Evolutionary conservation across 2,329 filamentous ascomycete species (phyloP), one percentile per base, ranked within the genome.

Genomic region (Talaromyces sp.): DNA sequence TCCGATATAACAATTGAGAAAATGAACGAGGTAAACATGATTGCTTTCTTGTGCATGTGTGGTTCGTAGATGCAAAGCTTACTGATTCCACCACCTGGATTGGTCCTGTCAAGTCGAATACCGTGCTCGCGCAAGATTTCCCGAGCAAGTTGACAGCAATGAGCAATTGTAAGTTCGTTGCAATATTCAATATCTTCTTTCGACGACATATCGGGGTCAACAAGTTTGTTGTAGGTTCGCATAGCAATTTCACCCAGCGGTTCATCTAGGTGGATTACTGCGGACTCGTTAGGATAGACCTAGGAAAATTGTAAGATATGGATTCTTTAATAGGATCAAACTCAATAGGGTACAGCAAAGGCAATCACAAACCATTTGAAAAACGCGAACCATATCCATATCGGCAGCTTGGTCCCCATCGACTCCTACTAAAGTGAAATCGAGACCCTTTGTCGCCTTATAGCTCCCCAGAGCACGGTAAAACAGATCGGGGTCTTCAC

Each of bases 11-110:
- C 69, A 15, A 71, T 63, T 1, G 66, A 64, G 50, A 74, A 70
- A 15, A 74, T 63, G 56, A 73, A 70, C 11, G 69, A 65, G 5
- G 70, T 72, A 52, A 75, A 75, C 70, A 74, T 73, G 48, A 75
- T 70, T 7, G 68, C 72, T 45, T 74, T 75, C 60, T 75, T 75
- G 65, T 71, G 70, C 60, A 69, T 61, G 53, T 75, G 72, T 2
- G 70, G 72, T 60, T 75, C 71, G 31, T 65, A 67, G 15, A 74
- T 57, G 54, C 70, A 73, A 11, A 73, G 58, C 13, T 57, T 58
- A 10, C 61, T 64, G 11, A 68, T 48, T 1, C 54, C 51, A 11
- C 35, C 33, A 31, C 28, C 40, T 35, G 53, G 53, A 15, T 37
- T 40, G 25, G 48, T 37, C 41, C 60, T 57, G 5, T 60, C 65